A percentile compares a stretch with the other conserved stretches of the same genome.
Evolutionary conservation across 2,329 filamentous ascomycete genomes (phyloP).

Genomic region (Cercospora sp.): DNA sequence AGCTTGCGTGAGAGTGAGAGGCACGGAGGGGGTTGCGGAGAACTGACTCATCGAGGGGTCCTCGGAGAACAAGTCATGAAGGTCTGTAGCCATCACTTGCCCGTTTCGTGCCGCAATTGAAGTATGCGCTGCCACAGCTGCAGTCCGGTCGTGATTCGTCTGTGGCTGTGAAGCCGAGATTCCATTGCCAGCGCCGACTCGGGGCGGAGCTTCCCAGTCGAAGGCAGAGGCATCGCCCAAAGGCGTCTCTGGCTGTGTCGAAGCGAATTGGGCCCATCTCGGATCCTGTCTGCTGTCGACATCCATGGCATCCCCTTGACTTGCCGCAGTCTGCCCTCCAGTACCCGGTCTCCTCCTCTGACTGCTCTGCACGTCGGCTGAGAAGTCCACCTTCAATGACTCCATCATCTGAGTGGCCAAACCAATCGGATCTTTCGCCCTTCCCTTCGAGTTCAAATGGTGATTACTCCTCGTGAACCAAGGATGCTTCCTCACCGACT

Average conservation of each 20-base stretch:
- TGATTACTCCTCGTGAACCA: conserved; percentile 88
- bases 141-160: conserved; percentile 35
- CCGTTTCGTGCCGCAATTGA: conserved; percentile 33
- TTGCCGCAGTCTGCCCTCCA: conserved; percentile 30
- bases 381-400: conserved; percentile 84
- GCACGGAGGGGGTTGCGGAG: conserved; percentile 72
- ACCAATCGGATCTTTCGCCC: conserved; percentile 72
- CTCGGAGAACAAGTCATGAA: conserved; percentile 69
- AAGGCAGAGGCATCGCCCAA: conserved; percentile 66
- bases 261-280: conserved; percentile 54
- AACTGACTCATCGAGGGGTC: conserved; percentile 87
- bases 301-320: conserved; percentile 61
- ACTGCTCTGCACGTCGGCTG: conserved; percentile 61
- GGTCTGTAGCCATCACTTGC: conserved; percentile 36
- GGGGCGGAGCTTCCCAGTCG: conserved; percentile 79
- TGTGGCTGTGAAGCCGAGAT: conserved; percentile 44
- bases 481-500: conserved; percentile 83
- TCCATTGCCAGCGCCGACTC: conserved; percentile 50
- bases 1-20: conserved; percentile 82
- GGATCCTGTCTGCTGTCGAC: conserved; percentile 53
- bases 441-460: conserved; percentile 72
- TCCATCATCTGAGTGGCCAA: conserved; percentile 96
- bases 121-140: conserved; percentile 25
- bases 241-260: conserved; percentile 83
- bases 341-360: conserved; percentile 29